Base-by-base conservation (phyloP, 495 filamentous ascomycete species). In the Astrocystis sublimbata region DNA sequence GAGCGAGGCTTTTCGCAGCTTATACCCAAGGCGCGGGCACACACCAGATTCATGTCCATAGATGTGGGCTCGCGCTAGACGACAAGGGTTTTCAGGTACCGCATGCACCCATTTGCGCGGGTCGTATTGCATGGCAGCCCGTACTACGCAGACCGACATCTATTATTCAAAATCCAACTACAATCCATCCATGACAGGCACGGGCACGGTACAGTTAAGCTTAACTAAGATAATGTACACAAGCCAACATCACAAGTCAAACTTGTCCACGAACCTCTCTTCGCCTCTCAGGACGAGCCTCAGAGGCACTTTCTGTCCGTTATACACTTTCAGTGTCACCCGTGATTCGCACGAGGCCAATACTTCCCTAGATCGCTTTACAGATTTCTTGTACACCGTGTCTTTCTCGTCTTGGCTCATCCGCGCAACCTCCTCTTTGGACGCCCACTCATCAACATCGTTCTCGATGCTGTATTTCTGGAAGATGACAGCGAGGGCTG, bases 401-500 rank as follows among this genome's bases (percentile, higher is more conserved):
- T 76, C 73, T 73, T 77, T 80, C 66, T 84, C 71, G 58, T 72
- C 75, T 6, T 62, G 51, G 9, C 68, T 68, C 85, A 88, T 88
- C 49, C 45, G 63, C 19, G 72, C 78, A 6, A 90, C 75, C 71
- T 88, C 82, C n/a, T 83, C 83, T 59, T 89, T 85, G 43, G 59
- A 79, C 36, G 85, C 83, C 75, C 78, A 86, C 56, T 83, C 78
- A 38, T 84, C 78, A 15, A 90, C 82, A 1, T 81, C 86, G 49
- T 92, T 78, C 74, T 90, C 86, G 10, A 92, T 76, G 61, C 80
- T 85, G 71, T 86, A 88, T 33, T 80, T 73, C 55, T 82, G 78
- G 58, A 92, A 88, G 7, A 92, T 73, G 9, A 85, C 80, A 1
- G 87, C 82, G 55, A 94, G 78, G 59, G 85, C 88, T 0, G 88